Evolutionary conservation across 2,329 filamentous ascomycete genomes (phyloP), one percentile per base, ranked within the genome.

Genomic region (Sclerotinia borealis): DNA sequence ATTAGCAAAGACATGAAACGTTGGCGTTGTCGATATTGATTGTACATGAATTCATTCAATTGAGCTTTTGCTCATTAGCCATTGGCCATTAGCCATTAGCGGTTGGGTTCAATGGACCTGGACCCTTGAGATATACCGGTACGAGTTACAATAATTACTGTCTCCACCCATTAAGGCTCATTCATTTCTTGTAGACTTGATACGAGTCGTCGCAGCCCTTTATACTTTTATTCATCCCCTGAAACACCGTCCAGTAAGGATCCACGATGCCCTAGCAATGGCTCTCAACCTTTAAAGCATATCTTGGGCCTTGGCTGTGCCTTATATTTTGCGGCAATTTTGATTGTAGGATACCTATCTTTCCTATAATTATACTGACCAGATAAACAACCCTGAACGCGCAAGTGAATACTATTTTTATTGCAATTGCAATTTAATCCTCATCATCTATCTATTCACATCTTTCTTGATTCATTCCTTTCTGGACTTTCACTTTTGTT

Each of bases 171-270:
- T 56, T 43, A 27, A 56, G 27, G 37, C 52, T 56, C 52, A 11
- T 43, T 56, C 52, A 56, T 37, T 56, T 43, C 37, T 56, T n/a
- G 11, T 11, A 22, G 31, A 56, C 37, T 34, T 56, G 37, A 43
- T 56, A 56, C 58, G 47, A 51, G 36, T 51, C 31, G 36, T 51
- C 31, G 58, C 47, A 51, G 19, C n/a, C 36, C 45, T 29, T 49
- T 27, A 59, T 25, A 37, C 43, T 49, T 59, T 59, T n/a, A 8
- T n/a, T 39, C 47, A 50, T 51, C n/a, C 31, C 49, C 39, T 56
- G 59, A 61, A 61, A 61, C 59, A 55, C 49, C 22, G 47, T 61
- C 41, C 22, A 34, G 48, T 34, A 60, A 55, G 37, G 59, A 61
- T 55, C 59, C 49, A 61, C 59, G 59, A 55, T 29, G 47, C 36